These are phyloP conservation scores for Wickerhamomyces sp. DNA, from an alignment of 1,139 yeast genomes.

Conservation along the genomic window DNA sequence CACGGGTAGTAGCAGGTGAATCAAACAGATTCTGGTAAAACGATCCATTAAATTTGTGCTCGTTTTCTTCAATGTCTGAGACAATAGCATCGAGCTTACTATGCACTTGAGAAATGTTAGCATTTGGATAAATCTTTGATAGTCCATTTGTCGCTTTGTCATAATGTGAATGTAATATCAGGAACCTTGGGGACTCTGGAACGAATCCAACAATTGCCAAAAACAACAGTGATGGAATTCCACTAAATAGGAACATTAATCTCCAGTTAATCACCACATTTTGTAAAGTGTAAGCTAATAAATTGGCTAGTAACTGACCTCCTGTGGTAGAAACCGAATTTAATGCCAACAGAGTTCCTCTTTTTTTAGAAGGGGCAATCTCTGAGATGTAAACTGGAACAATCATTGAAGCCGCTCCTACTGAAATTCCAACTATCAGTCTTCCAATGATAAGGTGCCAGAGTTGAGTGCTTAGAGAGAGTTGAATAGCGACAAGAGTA, in stretches of 20 bases:
- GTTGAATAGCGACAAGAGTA: constrained; percentile 32
- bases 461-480: constrained; percentile 32
- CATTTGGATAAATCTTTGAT: constrained; percentile 32
- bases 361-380: constrained; percentile 34
- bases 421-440: constrained; percentile 37
- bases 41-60: constrained; percentile 7
- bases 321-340: constrained; percentile 41
- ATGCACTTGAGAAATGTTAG: constrained; percentile 28
- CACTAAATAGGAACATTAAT: constrained; percentile 34
- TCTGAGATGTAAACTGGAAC: constrained; percentile 41
- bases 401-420: constrained; percentile 40
- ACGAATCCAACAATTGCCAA: constrained; percentile 35
- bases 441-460: constrained; percentile 32
- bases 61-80: constrained; percentile 22
- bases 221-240: constrained; percentile 36
- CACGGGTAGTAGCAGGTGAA: constrained; percentile 48
- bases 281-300: constrained; percentile 28
- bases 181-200: constrained; percentile 60
- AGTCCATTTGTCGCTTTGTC: constrained; percentile 37
- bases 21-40: constrained; percentile 9
- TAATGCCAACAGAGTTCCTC: constrained; percentile 36
- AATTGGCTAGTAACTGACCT: constrained; percentile 40
- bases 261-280: constrained; percentile 35
- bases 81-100: constrained; percentile 27
- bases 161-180: constrained; percentile 35